A percentile compares a stretch with the other conserved stretches of the same genome.
Conservation (phyloP, 192 early-diverging fungal genomes). For the Physocladia obscura region DNA sequence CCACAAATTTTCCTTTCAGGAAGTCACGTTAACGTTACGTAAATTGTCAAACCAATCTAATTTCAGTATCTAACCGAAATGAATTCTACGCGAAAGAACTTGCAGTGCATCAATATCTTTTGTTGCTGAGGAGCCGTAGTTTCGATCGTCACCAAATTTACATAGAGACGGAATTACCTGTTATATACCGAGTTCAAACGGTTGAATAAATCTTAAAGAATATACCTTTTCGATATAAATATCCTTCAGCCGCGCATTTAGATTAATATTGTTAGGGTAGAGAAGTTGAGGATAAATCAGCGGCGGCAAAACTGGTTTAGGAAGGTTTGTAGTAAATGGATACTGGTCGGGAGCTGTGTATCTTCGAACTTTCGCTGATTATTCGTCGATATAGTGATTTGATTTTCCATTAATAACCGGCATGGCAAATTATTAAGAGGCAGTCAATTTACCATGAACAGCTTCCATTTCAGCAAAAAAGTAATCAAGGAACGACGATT, state of each 20-base stretch:
- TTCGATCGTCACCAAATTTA: constrained; percentile 71
- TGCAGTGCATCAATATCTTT: constrained; percentile 92
- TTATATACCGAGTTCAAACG: background rate
- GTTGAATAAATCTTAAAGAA: background rate
- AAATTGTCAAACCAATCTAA: background rate
- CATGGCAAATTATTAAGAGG: too few species aligned
- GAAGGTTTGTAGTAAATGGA: constrained; percentile 80
- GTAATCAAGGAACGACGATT: constrained; percentile 82
- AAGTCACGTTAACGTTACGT: background rate
- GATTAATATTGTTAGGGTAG: constrained; percentile 76
- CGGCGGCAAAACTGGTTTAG: constrained; percentile 82
- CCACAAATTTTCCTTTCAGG: constrained; percentile 86
- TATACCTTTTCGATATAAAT: constrained; percentile 77
- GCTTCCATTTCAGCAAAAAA: constrained; percentile 89
- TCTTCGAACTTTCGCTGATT: constrained; percentile 69
- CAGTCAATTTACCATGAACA: constrained; percentile 75
- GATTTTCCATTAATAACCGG: too few species aligned
- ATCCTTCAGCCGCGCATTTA: constrained; percentile 80
- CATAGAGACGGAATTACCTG: constrained; percentile 67
- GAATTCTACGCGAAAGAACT: constrained; percentile 87
- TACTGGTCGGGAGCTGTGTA: constrained; percentile 94
- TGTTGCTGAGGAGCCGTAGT: constrained; percentile 93
- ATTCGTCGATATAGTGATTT: too few species aligned
- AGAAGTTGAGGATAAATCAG: constrained; percentile 76
- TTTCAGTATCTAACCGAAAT: constrained; percentile 75